A percentile compares a stretch with the other conserved stretches of the same genome.
Conservation (phyloP, 305 asterid species). For the Ajuga reptans region DNA sequence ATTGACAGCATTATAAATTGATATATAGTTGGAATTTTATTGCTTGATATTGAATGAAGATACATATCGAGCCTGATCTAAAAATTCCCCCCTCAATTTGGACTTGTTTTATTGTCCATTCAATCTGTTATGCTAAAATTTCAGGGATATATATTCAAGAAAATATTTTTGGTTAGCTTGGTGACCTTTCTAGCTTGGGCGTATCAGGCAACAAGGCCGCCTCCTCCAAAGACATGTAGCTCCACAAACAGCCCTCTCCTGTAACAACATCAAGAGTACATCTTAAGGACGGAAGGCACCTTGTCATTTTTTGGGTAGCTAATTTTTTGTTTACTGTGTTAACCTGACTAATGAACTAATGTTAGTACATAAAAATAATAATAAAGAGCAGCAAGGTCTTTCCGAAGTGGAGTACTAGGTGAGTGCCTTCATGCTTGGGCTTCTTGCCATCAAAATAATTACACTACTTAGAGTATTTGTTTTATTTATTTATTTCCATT, state of each 20-base stretch:
- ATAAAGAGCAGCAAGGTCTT: too few relatives aligned
- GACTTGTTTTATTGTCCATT: not conserved
- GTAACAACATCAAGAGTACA: constrained; percentile 49
- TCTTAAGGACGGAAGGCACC: too few relatives aligned
- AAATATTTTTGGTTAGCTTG: constrained; percentile 29
- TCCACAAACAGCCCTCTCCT: constrained; percentile 50
- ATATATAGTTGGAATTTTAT: not conserved
- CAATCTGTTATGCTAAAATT: not conserved
- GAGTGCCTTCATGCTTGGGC: too few relatives aligned
- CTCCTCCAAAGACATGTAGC: constrained; percentile 46
- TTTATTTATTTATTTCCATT: too few relatives aligned
- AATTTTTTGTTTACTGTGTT: too few relatives aligned
- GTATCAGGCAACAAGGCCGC: constrained; percentile 49
- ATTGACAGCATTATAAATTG: not conserved
- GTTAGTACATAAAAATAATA: too few relatives aligned
- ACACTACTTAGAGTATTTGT: too few relatives aligned
- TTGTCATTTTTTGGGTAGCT: too few relatives aligned
- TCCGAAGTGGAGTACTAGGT: too few relatives aligned
- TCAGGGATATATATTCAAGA: constrained; percentile 50
- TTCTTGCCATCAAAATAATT: too few relatives aligned
- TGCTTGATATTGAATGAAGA: not conserved
- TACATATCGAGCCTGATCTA: not conserved
- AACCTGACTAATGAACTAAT: too few relatives aligned
- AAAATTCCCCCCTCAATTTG: not conserved
- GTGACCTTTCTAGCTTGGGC: constrained; percentile 49